Evolutionary conservation across 2,329 filamentous ascomycete genomes (phyloP).

Genomic region (Escovopsis sp.): DNA sequence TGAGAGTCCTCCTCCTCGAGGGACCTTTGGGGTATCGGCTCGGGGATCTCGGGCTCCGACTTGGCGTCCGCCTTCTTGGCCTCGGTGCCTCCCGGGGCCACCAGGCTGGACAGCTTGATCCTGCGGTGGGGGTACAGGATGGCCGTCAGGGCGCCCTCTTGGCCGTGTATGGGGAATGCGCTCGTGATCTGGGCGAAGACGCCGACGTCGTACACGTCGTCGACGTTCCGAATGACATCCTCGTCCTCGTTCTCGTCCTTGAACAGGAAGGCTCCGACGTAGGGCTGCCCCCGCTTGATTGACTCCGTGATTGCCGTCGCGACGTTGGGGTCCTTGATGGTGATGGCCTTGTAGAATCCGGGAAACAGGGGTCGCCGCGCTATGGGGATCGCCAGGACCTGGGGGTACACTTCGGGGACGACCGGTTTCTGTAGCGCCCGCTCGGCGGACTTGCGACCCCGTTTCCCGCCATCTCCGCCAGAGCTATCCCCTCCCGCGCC

Average conservation of each 20-base stretch:
- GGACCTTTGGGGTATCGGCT: slow-evolving; percentile 43
- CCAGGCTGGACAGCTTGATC: slow-evolving; percentile 74
- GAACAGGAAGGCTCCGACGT: slow-evolving; percentile 91
- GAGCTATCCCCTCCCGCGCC: slow-evolving; percentile 40
- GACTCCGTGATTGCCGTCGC: slow-evolving; percentile 88
- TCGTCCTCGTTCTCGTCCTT: slow-evolving; percentile 92
- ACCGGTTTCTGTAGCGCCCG: slow-evolving; percentile 72
- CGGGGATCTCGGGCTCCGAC: slow-evolving; percentile 33
- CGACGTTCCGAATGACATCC: slow-evolving; percentile 77
- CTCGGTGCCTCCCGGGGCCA: slow-evolving; percentile 49
- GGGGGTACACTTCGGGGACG: slow-evolving; percentile 89
- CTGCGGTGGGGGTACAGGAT: slow-evolving; percentile 92
- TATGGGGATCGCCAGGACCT: slow-evolving; percentile 95
- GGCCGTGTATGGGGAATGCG: slow-evolving; percentile 79
- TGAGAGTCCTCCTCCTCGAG: slow-evolving; percentile 33
- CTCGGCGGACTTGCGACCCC: slow-evolving; percentile 57
- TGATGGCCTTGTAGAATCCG: slow-evolving; percentile 97
- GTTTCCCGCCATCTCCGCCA: slow-evolving; percentile 49
- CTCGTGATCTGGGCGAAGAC: slow-evolving; percentile 98
- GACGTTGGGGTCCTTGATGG: slow-evolving; percentile 84
- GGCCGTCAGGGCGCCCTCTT: slow-evolving; percentile 73
- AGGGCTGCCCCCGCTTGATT: slow-evolving; percentile 92
- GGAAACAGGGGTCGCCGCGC: slow-evolving; percentile 87
- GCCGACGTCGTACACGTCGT: slow-evolving; percentile 89
- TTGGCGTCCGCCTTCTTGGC: slow-evolving; percentile 37